Conservation (phyloP, 1,284 basidiomycete genomes). For the Cronartium quercuum region DNA sequence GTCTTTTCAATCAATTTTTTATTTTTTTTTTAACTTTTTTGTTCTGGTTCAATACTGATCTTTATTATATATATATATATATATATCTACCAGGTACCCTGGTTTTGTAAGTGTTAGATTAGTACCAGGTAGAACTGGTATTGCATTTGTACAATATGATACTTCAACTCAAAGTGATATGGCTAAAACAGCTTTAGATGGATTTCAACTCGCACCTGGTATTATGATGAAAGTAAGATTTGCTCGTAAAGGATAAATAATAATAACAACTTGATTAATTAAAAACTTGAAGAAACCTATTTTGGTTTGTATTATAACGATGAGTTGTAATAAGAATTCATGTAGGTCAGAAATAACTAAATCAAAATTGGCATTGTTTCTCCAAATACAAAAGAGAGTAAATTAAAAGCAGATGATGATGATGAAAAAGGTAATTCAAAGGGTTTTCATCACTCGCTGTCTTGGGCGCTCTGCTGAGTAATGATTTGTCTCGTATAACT, state of each 20-base stretch:
- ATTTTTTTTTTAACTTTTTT: conserved; percentile 28
- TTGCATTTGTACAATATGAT: conserved; percentile 70
- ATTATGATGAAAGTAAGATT: conserved; percentile 65
- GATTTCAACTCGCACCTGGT: conserved; percentile 70
- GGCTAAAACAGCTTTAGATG: conserved; percentile 70
- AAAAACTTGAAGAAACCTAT: too few relatives aligned
- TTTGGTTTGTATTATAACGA: too few relatives aligned
- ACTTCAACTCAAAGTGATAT: conserved; percentile 62
- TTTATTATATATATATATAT: conserved; percentile 3
- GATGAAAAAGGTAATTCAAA: too few relatives aligned
- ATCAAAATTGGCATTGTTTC: too few relatives aligned
- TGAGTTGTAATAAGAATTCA: too few relatives aligned
- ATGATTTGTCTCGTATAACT: too few relatives aligned
- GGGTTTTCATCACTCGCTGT: too few relatives aligned
- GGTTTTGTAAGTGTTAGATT: conserved; percentile 68
- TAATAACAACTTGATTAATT: too few relatives aligned
- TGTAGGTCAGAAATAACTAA: too few relatives aligned
- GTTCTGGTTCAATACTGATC: neutral
- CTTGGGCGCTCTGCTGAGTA: too few relatives aligned
- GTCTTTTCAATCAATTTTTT: neutral
- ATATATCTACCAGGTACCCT: conserved; percentile 55
- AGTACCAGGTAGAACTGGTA: conserved; percentile 54
- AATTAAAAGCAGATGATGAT: too few relatives aligned
- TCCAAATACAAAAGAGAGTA: too few relatives aligned
- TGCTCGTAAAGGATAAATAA: conserved; percentile 23